Evolutionary conservation across 306 rosid genomes (phyloP).

Genomic region (Pyrus bretschneideri): DNA sequence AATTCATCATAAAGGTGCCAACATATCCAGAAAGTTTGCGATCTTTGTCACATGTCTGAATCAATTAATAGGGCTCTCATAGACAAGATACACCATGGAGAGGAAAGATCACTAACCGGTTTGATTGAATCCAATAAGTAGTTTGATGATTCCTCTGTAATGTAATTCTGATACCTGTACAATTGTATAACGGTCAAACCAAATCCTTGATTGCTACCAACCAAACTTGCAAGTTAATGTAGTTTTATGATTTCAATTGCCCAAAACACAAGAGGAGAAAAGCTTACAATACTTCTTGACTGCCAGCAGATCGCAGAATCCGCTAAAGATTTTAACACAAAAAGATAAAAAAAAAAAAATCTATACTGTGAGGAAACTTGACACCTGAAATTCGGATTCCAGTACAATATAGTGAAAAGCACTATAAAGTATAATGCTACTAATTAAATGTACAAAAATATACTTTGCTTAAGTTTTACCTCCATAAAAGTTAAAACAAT

Average conservation of each 20-base stretch:
- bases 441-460: background rate
- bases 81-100: conserved; percentile 16
- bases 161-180: conserved; percentile 63
- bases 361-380: conserved; percentile 17
- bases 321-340: conserved; percentile 28
- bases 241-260: background rate
- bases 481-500: conserved; percentile 6
- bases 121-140: conserved; percentile 45
- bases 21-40: background rate
- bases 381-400: conserved; percentile 1
- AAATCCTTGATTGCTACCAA: conserved; percentile 4
- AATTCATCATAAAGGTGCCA: background rate
- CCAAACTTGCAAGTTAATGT: background rate
- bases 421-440: background rate
- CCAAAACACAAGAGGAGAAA: conserved; percentile 20
- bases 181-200: conserved; percentile 16
- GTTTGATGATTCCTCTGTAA: conserved; percentile 48
- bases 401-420: background rate
- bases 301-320: conserved; percentile 22
- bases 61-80: background rate
- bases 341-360: conserved; percentile 3
- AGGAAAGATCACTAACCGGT: conserved; percentile 44
- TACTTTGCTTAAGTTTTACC: background rate
- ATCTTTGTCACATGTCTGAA: background rate
- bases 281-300: conserved; percentile 46